Base-by-base conservation (phyloP, 2,329 filamentous ascomycete species). In the Helotiales sp. region DNA sequence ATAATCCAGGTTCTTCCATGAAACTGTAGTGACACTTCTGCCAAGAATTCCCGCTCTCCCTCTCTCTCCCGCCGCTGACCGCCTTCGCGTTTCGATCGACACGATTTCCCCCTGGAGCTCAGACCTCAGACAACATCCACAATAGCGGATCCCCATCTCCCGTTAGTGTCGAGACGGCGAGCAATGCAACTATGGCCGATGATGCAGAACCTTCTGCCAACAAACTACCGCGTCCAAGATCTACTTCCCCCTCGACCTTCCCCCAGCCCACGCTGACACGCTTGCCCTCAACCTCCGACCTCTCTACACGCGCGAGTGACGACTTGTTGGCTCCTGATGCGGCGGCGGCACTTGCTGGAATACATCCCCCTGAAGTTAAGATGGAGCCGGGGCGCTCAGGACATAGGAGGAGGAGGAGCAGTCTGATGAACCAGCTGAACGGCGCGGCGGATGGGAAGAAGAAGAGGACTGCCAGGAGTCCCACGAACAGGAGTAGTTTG, bases 381-480 rank as follows among this genome's bases (percentile, higher is more conserved):
- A 69, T 68, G 63, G 67, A 67, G 38, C 59, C 65, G 8, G 59
- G 60, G 44, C 51, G 59, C 17, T 66, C 65, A n/a, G 69, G 69
- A 25, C 70, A 71, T 58, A 60, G 70, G 55, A 59, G 70, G 60
- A 66, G 70, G 63, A 60, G 64, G 52, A 71, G 67, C 47, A 70
- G 66, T 55, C 48, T 70, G 52, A 68, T 72, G 61, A 70, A 67
- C 30, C 55, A 55, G 9, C 9, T 67, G 12, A 63, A 67, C 40
- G 25, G 46, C 27, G 40, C 55, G 29, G 33, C 31, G 6, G 51
- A 52, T 27, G 57, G 31, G 36, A 59, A 55, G 19, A 50, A 29
- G 48, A 55, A 48, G 33, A 54, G 58, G 47, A 62, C 52, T 12
- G 62, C 63, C 8, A 51, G 34, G 36, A 64, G 57, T 25, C 60